phyloP scores from a whole-genome alignment of 768 basidiomycete species.

The Megacollybia marginata region DNA sequence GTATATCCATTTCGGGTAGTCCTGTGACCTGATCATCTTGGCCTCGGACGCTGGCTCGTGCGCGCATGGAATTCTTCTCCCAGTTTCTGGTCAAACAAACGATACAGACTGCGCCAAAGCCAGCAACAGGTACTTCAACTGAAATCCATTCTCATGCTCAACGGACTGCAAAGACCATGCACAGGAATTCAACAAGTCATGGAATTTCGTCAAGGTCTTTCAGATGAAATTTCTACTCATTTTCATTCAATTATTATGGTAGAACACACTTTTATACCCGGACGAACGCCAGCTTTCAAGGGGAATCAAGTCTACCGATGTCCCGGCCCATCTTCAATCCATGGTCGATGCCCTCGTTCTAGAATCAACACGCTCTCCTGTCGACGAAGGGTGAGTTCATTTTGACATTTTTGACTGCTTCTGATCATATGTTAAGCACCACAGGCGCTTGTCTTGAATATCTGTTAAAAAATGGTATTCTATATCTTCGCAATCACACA shows the following conservation, averaged over 20 bases:
- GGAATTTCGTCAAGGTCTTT: constrained; percentile 64
- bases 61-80: constrained; percentile 76
- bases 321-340: constrained; percentile 65
- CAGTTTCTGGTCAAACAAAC: constrained; percentile 55
- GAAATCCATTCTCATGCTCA: too few relatives aligned
- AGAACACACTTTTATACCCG: constrained; percentile 81
- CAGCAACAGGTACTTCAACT: constrained; percentile 19
- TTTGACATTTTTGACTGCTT: neutral
- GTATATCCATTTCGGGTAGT: too few relatives aligned
- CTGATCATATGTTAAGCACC: constrained; percentile 36
- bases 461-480: constrained; percentile 74
- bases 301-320: constrained; percentile 77
- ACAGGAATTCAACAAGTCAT: constrained; percentile 69
- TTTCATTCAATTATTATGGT: neutral
- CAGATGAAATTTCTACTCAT: neutral
- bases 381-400: constrained; percentile 64
- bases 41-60: neutral
- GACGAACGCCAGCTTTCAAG: constrained; percentile 82
- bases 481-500: neutral
- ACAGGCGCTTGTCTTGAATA: constrained; percentile 91
- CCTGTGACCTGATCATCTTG: too few relatives aligned
- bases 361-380: constrained; percentile 64
- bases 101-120: constrained; percentile 38
- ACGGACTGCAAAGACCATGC: constrained; percentile 40
- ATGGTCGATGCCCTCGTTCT: constrained; percentile 84